Base-by-base conservation (phyloP, 164 flowering plant species). In the Litsea cubeba region DNA sequence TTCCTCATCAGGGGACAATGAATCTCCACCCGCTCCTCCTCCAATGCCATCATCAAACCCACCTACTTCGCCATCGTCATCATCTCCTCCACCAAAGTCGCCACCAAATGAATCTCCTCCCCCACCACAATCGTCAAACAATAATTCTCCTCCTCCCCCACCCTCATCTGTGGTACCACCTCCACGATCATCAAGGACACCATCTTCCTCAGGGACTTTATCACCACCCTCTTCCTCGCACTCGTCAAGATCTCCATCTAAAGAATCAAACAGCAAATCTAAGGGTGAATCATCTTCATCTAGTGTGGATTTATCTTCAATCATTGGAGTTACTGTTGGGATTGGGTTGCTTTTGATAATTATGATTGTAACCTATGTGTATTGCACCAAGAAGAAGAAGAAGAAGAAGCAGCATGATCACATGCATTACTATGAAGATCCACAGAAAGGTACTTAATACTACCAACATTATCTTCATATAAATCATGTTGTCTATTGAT, bases 261-360 rank as follows among this genome's bases (percentile, higher is more conserved):
- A 64, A 6, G 15, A 72, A 10, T 57, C 79, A 18, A 60, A 76
- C 1, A 32, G 76, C 1, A 32, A 69, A 15, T 62, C 79, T 15
- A 12, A 54, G 20, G n/a, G 22, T 3, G 6, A 15, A 25, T 46
- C 65, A 0, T 15, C 74, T 7, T 40, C 83, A 22, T 69, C 81
- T 3, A 17, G 26, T 25, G 63, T 58, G 6, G 65, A 78, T 26
- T 15, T 64, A 54, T 73, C 80, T 3, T 15, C 83, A 2, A 70
- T 81, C 7, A 63, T 75, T 1, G 91, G 87, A 70, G 76, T 78
- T 6, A 26, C 82, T 0, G 84, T 78, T 1, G 91, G 82, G 7
- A 77, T 71, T 1, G 82, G 68, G 26, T 0, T 84, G 5, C 3
- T 88, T 11, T n/a, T 86, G 3, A 1, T 86, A 26, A 4, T 80